Conservation (phyloP, 225 moss, liverwort and hornwort species). For the Pseudisothecium myosuroides region DNA sequence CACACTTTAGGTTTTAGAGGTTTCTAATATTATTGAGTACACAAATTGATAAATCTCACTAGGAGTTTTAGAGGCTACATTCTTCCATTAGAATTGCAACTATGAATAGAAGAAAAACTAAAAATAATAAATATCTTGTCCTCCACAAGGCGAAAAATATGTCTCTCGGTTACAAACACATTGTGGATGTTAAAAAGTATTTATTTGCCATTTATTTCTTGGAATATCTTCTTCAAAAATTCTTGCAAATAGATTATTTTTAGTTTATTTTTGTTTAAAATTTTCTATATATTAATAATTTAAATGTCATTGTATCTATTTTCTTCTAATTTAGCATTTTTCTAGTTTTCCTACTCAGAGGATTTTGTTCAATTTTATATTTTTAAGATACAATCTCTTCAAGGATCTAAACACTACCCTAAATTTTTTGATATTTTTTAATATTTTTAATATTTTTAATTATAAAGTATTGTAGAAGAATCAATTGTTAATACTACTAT, state of each 20-base stretch:
- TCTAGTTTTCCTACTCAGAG: fast-evolving
- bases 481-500: background rate
- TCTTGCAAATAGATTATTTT: background rate
- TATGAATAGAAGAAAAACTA: fast-evolving
- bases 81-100: background rate
- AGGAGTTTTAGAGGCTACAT: fast-evolving
- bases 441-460: background rate
- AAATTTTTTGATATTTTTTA: too few relatives aligned
- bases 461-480: background rate
- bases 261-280: background rate
- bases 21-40: background rate
- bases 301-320: background rate
- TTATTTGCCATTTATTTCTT: background rate
- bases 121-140: background rate
- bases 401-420: background rate
- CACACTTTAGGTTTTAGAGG: background rate
- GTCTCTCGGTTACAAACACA: fast-evolving
- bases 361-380: background rate
- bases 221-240: background rate
- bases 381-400: fast-evolving
- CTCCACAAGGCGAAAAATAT: fast-evolving
- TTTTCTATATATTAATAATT: background rate
- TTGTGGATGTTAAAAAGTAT: background rate
- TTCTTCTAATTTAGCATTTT: background rate
- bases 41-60: background rate